Evolutionary conservation across 495 filamentous ascomycete genomes (phyloP).

Genomic region (Haplographium delicatum): DNA sequence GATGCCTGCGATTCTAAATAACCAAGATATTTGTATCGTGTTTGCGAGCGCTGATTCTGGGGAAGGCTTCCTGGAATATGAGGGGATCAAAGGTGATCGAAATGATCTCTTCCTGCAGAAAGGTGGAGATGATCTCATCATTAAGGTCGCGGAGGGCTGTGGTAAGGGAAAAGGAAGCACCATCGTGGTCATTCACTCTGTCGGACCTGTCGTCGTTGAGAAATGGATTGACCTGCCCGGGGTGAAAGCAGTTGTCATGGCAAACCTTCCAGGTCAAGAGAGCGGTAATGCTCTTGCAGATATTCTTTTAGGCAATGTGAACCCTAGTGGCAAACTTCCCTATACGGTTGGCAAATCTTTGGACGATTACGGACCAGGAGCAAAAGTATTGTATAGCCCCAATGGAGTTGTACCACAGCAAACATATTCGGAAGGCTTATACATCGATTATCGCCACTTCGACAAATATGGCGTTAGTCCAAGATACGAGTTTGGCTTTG

Average conservation of each 20-base stretch:
- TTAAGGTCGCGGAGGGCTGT: slow-evolving; percentile 65
- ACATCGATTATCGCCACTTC: slow-evolving; percentile 89
- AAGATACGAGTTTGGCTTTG: slow-evolving; percentile 74
- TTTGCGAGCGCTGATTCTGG: slow-evolving; percentile 60
- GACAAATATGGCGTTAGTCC: slow-evolving; percentile 65
- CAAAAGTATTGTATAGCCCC: slow-evolving; percentile 67
- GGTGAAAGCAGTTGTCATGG: slow-evolving; percentile 78
- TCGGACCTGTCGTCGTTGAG: slow-evolving; percentile 83
- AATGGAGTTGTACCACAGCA: slow-evolving; percentile 76
- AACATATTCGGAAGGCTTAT: slow-evolving; percentile 75
- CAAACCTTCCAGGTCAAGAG: slow-evolving; percentile 86
- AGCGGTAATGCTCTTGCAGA: slow-evolving; percentile 81
- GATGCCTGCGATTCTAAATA: slow-evolving; percentile 32
- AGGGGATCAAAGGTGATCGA: slow-evolving; percentile 72
- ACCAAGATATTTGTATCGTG: slow-evolving; percentile 64
- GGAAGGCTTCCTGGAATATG: slow-evolving; percentile 58
- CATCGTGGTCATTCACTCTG: slow-evolving; percentile 83
- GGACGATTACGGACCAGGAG: slow-evolving; percentile 77
- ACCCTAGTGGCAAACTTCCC: slow-evolving; percentile 81
- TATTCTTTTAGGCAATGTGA: slow-evolving; percentile 77
- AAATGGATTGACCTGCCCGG: slow-evolving; percentile 74
- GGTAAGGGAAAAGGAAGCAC: slow-evolving; percentile 61
- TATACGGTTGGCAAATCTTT: slow-evolving; percentile 84
- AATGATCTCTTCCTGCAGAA: slow-evolving; percentile 75
- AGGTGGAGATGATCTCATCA: slow-evolving; percentile 67